Base-by-base conservation (phyloP, 2,329 filamentous ascomycete species). In the Penicillium corylophilum region DNA sequence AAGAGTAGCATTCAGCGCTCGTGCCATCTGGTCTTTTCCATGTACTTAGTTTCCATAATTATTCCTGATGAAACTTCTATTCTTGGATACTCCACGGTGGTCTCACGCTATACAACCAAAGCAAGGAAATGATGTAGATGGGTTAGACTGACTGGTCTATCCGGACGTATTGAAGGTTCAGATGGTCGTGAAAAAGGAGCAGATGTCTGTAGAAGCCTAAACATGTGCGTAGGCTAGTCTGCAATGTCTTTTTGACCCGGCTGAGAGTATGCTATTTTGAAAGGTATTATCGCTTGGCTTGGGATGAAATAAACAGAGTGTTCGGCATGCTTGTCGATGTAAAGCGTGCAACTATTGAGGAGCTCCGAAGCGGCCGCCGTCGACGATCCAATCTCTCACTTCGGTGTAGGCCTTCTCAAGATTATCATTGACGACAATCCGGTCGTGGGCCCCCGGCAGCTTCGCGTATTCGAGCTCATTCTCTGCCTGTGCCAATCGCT, bases 401-500 rank as follows among this genome's bases (percentile, higher is more conserved):
- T 82, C 79, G 47, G 55, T 54, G 68, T 81, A 84, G 1, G 82
- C 79, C 60, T 71, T 77, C 54, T 85, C 82, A 50, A 86, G 63
- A 61, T 85, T 80, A 66, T 87, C 83, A 65, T 88, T 88, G 40
- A 87, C 78, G 51, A 88, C 79, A 55, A 84, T 79, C 66, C 81
- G 77, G 64, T 88, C 85, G 68, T 86, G 82, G 9, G 83, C 82
- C 16, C 86, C 87, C 0, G 83, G 82, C 2, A 80, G 82, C 72
- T 85, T 81, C 38, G 87, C 79, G 68, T 82, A 94, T 56, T 86
- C 87, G 55, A 95, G 78, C 77, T 95, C 90, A 43, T 83, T 79
- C 71, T 81, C 79, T 2, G 90, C 90, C 71, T 90, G 89, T 12
- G 76, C 73, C 49, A 95, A 74, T 44, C 90, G 79, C 71, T 87